Evolutionary conservation across 2,329 filamentous ascomycete species (phyloP).

Genomic region (Colletotrichum sp.): DNA sequence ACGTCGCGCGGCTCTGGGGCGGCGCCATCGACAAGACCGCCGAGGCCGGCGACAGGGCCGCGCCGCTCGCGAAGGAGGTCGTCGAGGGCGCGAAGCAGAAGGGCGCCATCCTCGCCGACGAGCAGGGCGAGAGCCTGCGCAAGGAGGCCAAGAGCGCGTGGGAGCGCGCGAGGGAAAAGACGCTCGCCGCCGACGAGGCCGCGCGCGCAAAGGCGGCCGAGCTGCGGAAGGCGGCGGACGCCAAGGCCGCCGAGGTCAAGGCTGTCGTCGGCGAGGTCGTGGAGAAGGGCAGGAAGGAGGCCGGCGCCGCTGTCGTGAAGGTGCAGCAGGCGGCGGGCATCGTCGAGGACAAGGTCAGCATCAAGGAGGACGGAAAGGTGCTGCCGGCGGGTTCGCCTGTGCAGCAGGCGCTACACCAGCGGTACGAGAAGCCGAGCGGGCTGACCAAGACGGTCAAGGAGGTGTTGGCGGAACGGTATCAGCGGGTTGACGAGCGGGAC

Average conservation of each 20-base stretch:
- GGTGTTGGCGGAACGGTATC: slow-evolving; percentile 60
- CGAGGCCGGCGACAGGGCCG: slow-evolving; percentile 29
- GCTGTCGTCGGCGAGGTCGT: slow-evolving; percentile 8
- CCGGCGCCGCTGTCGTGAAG: slow-evolving; percentile 25
- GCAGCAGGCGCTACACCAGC: slow-evolving; percentile 55
- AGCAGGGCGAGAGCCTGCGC: slow-evolving; percentile 22
- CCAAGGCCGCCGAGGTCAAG: slow-evolving; percentile 16
- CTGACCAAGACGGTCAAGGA: slow-evolving; percentile 57
- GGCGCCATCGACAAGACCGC: slow-evolving; percentile 39
- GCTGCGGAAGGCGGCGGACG: slow-evolving; percentile 4
- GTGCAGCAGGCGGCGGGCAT: slow-evolving; percentile 31
- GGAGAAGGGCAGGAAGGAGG: slow-evolving; percentile 18
- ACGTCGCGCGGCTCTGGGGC: slow-evolving; percentile 49
- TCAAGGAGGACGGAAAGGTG: slow-evolving; percentile 46
- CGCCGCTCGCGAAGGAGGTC: slow-evolving; percentile 38
- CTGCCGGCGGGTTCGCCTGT: slow-evolving; percentile 44
- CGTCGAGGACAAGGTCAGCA: slow-evolving; percentile 25
- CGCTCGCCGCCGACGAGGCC: slow-evolving; percentile 14
- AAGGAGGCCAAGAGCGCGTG: slow-evolving; percentile 25
- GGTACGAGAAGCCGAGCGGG: slow-evolving; percentile 50
- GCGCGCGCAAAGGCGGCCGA: slow-evolving; percentile 16
- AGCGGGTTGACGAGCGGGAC: slow-evolving; percentile 50
- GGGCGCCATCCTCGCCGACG: slow-evolving; percentile 31
- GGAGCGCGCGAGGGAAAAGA: slow-evolving; percentile 24
- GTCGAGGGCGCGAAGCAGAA: slow-evolving; percentile 36